A percentile compares a stretch with the other conserved stretches of the same genome.
Conservation (phyloP, 495 filamentous ascomycete species). For the Parachaetomium inaequale region DNA sequence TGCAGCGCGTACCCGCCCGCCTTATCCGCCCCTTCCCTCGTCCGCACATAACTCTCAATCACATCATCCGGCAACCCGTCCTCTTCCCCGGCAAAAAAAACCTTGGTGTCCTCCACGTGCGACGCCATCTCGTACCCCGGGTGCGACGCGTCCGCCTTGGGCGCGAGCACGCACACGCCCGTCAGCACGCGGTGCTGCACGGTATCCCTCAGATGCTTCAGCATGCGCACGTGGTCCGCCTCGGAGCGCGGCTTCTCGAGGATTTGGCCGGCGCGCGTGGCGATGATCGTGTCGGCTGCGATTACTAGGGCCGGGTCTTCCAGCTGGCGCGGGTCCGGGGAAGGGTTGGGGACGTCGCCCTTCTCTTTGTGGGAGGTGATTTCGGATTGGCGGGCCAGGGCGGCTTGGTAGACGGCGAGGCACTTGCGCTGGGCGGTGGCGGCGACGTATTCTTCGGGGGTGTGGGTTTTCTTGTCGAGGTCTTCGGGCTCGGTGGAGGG, state of each 20-base stretch:
- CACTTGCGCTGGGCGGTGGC: conserved; percentile 81
- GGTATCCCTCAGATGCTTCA: conserved; percentile 71
- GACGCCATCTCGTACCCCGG: conserved; percentile 83
- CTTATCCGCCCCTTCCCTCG: conserved; percentile 92
- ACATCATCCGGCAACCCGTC: conserved; percentile 67
- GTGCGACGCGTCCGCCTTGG: conserved; percentile 65
- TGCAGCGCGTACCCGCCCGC: conserved; percentile 95
- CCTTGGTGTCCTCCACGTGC: conserved; percentile 81
- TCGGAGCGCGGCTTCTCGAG: conserved; percentile 85
- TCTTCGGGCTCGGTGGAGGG: conserved; percentile 79
- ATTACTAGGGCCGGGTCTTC: conserved; percentile 79
- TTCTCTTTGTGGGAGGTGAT: not conserved
- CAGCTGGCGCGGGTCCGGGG: conserved; percentile 1
- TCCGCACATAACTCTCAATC: conserved; percentile 80
- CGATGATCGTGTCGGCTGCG: conserved; percentile 89
- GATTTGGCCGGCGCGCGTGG: conserved; percentile 66
- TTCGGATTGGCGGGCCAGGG: conserved; percentile 49
- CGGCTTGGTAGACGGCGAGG: conserved; percentile 67
- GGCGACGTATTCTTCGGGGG: conserved; percentile 85
- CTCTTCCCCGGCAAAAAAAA: conserved; percentile 67
- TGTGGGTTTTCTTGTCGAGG: conserved; percentile 67
- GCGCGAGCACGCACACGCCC: conserved; percentile 74
- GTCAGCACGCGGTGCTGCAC: conserved; percentile 74
- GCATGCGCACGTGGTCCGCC: conserved; percentile 77
- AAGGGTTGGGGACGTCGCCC: conserved; percentile 29